Evolutionary conservation across 495 filamentous ascomycete genomes (phyloP), one percentile per base, ranked within the genome.

Genomic region (Xylaria intraflava): DNA sequence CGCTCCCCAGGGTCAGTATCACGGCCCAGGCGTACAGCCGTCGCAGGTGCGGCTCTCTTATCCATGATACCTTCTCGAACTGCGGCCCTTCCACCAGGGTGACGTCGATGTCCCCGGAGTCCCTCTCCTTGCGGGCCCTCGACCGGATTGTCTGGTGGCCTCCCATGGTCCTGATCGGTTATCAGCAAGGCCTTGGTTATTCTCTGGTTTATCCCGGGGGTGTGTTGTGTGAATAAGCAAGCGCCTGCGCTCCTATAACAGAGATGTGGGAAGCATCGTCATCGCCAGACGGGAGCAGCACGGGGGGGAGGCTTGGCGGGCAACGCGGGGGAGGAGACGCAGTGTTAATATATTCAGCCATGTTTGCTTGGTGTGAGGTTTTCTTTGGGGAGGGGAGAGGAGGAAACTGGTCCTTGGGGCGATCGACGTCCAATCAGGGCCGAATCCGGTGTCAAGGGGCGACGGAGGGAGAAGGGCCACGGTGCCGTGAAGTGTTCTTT

Each of bases 41-140:
- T 44, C 81, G 66, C 23, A 85, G 70, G 56, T 81, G 78, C 4
- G 81, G 78, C 41, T 83, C 79, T 55, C 65, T 75, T 29, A 60
- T 78, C 82, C 82, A 85, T 51, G 73, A 73, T 38, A 84, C 82
- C 35, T 74, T 65, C 57, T 81, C 76, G 55, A 86, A 81, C 40
- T 74, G 67, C 16, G 79, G 81, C 6, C 71, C 68, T 50, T 74
- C 74, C 43, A 69, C 70, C 24, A 72, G 70, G 20, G 74, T 74
- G 7, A 74, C 61, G 49, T 76, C 69, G n/a, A 46, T 58, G 27
- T 63, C 58, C 29, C n/a, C n/a, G n/a, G n/a, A n/a, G n/a, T 61
- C 53, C 39, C 60, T 56, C 23, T 64, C 64, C 42, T 60, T 55
- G 24, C 60, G 61, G 23, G 58, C 57, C 51, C 60, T 56, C 42